Evolutionary conservation across 169 alveolate species (phyloP).

Genomic region (Theileria parva): DNA sequence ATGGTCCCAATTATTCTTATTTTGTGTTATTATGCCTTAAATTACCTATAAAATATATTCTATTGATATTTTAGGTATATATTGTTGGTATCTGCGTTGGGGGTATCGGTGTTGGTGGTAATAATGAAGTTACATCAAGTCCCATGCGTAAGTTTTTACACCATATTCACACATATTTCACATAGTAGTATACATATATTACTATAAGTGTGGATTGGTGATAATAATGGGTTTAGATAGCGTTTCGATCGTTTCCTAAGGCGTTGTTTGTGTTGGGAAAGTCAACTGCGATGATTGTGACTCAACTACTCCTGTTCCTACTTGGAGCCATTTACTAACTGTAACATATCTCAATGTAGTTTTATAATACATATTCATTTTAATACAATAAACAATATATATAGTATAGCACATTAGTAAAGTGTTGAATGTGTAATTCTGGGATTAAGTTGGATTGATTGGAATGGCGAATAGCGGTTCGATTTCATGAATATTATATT

Average conservation of each 20-base stretch:
- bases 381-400: not conserved
- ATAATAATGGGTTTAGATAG: conserved; percentile 14
- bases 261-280: conserved; percentile 7
- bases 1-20: not conserved
- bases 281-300: conserved; percentile 4
- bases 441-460: not conserved
- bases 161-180: not conserved
- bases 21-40: not conserved
- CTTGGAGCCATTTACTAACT: conserved; percentile 2
- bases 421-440: not conserved
- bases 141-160: conserved; percentile 14
- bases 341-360: not conserved
- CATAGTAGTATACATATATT: not conserved
- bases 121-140: conserved; percentile 8
- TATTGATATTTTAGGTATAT: conserved; percentile 1
- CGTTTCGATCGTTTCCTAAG: conserved; percentile 14
- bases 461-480: conserved; percentile 36
- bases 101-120: not conserved
- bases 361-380: not conserved
- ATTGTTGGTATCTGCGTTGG: not conserved
- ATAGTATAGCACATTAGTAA: not conserved
- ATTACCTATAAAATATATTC: too few relatives aligned
- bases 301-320: not conserved
- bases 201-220: too few relatives aligned
- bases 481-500: not conserved